Percentiles rank a stretch among this genome's conserved stretches.
phyloP scores from a whole-genome alignment of 257 asterid species.

The Craterostigma plantagineum region DNA sequence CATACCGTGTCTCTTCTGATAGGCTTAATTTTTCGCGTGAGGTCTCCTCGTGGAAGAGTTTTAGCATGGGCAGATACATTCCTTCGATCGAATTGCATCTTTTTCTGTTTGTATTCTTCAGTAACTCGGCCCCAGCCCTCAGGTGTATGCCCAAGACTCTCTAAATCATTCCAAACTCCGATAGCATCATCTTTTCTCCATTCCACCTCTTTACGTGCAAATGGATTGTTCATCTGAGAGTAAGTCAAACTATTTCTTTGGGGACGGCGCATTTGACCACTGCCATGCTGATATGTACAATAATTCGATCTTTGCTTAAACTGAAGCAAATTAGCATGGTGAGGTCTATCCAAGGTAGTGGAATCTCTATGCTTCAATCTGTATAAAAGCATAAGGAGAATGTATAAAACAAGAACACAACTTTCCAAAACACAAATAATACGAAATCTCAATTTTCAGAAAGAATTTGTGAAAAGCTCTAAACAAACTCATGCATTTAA shows the following conservation, averaged over 20 bases:
- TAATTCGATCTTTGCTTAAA: conserved; percentile 23
- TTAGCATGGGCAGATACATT: conserved; percentile 10
- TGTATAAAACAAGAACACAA: conserved; percentile 2
- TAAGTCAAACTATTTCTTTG: conserved; percentile 3
- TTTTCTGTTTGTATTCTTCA: conserved; percentile 16
- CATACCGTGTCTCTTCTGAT: conserved; percentile 14
- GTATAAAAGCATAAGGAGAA: conserved; percentile 13
- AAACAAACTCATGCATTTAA: too few species aligned
- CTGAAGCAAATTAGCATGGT: conserved; percentile 18
- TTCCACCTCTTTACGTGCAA: conserved; percentile 9
- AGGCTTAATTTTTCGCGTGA: conserved; percentile 8
- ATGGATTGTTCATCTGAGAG: conserved; percentile 4
- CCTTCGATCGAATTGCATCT: conserved; percentile 9
- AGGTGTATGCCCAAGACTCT: conserved; percentile 11
- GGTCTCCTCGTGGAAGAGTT: conserved; percentile 11
- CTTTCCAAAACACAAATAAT: too few species aligned
- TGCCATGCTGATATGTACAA: conserved; percentile 13
- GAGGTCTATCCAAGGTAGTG: conserved; percentile 12
- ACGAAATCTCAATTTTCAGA: too few species aligned
- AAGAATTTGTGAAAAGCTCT: too few species aligned
- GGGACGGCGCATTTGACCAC: conserved; percentile 10
- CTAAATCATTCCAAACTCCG: conserved; percentile 7
- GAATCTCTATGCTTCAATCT: conserved; percentile 32
- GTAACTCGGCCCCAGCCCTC: conserved; percentile 27
- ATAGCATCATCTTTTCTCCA: conserved; percentile 6